Base-by-base conservation (phyloP, 768 basidiomycete species). In the Hypsizygus marmoreus region DNA sequence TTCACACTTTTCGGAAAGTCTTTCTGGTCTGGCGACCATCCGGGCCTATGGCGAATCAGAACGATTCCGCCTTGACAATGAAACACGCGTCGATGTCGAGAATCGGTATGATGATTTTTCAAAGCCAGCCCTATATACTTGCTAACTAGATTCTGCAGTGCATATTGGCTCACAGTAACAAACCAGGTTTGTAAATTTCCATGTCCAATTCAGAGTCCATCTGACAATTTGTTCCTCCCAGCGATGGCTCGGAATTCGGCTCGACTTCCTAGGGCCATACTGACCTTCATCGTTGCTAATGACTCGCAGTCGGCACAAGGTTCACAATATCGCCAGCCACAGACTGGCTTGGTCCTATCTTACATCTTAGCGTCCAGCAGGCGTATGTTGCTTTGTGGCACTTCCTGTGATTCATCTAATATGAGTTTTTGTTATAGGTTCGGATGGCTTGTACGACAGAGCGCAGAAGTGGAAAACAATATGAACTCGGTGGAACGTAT, bases 401-500 rank as follows among this genome's bases (percentile, higher is more conserved):
- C 22, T 36, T 26, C 9, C 10, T 44, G 24, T 38, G 29, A 30
- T 41, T 23, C 49, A 26, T 39, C 20, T 44, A 33, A 17, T 35
- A 56, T 40, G 31, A 35, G 30, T 31, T 28, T 24, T 26, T 8
- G 23, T 17, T 38, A 16, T 48, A 85, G 81, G 53, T 88, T 91
- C 54, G 81, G 81, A 16, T 90, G 81, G 82, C 76, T 89, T 64
- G 79, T 88, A 31, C 81, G 86, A 7, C 88, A 90, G 64, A 76
- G 74, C 29, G 84, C 88, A 2, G 92, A 95, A 61, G 85, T 94
- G 9, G 92, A 95, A 65, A 95, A 97, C 64, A 80, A 94, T 64
- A 93, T 95, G 89, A 92, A 92, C 61, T 81, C 83, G n/a, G 87
- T 90, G 6, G 88, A 91, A 61, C 85, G 94, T 19, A 74, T 97